These are phyloP conservation scores for Phaeosphaeriaceae sp. DNA, from an alignment of 2,329 filamentous ascomycete species.

Conservation along the genomic window DNA sequence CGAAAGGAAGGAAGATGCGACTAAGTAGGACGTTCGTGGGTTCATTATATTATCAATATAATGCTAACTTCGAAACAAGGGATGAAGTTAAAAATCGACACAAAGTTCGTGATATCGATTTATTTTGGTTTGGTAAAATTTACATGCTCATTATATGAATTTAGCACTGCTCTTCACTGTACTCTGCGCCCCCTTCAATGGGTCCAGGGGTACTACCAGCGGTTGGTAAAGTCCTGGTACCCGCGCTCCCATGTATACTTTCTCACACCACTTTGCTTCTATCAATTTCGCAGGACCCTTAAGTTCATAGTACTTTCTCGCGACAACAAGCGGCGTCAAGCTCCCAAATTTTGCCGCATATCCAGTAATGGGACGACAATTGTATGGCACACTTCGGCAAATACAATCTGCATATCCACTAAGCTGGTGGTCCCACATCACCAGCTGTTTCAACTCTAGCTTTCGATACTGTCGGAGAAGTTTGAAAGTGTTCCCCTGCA, in stretches of 20 bases:
- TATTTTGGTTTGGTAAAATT: too few relatives aligned
- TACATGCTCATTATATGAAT: too few relatives aligned
- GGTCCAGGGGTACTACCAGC: slow-evolving; percentile 33
- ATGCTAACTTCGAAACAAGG: too few relatives aligned
- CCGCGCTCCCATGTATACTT: slow-evolving; percentile 34
- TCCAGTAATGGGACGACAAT: slow-evolving; percentile 34
- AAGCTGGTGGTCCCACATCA: slow-evolving; percentile 42
- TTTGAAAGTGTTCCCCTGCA: slow-evolving; percentile 44
- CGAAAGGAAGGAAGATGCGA: too few relatives aligned
- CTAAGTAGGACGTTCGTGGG: too few relatives aligned
- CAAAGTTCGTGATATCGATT: too few relatives aligned
- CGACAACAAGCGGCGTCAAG: slow-evolving; percentile 43
- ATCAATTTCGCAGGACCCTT: slow-evolving; percentile 25
- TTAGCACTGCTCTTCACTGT: slow-evolving; percentile 16
- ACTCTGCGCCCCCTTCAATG: slow-evolving; percentile 33
- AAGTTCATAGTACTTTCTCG: slow-evolving; percentile 43
- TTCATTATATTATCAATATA: too few relatives aligned
- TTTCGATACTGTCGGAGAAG: slow-evolving; percentile 30
- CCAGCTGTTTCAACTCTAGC: slow-evolving; percentile 37
- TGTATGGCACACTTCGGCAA: slow-evolving; percentile 42
- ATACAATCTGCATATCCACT: slow-evolving; percentile 39
- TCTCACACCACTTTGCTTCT: slow-evolving; percentile 40
- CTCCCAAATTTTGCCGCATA: slow-evolving; percentile 43
- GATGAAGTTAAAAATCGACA: too few relatives aligned
- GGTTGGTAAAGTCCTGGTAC: slow-evolving; percentile 42